Evolutionary conservation across 1,284 basidiomycete species (phyloP).

Genomic region (Tausonia pullulans): DNA sequence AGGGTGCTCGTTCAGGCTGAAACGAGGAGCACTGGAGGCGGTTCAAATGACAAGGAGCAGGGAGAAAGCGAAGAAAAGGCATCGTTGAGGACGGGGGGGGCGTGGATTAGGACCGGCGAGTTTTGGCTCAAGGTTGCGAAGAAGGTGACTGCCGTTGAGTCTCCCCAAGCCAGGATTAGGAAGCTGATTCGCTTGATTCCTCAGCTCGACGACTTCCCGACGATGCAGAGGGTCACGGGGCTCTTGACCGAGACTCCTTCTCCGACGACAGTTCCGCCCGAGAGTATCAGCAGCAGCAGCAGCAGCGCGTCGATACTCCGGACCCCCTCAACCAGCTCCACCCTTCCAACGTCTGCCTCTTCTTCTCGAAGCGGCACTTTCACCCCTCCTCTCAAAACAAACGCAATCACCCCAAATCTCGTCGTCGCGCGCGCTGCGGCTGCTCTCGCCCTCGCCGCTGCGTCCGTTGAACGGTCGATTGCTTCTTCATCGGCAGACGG

Average conservation of each 20-base stretch:
- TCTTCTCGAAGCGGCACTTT: not conserved
- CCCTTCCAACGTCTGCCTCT: not conserved
- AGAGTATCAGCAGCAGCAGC: no score
- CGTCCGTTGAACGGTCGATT: not conserved
- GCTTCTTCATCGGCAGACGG: no score
- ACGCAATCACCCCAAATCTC: not conserved
- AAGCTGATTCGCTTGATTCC: slow-evolving; percentile 7
- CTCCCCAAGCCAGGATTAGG: not conserved
- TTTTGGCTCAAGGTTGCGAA: slow-evolving; percentile 30
- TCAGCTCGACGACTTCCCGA: slow-evolving; percentile 24
- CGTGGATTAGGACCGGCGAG: slow-evolving; percentile 26
- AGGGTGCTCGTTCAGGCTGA: not conserved
- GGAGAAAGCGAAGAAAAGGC: not conserved
- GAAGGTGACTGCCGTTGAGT: slow-evolving; percentile 22
- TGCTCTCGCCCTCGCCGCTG: not conserved
- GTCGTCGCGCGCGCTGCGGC: not conserved
- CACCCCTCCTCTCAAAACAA: not conserved
- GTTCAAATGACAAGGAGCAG: not conserved
- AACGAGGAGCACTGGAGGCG: not conserved
- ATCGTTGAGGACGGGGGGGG: slow-evolving; percentile 22
- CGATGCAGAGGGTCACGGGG: slow-evolving; percentile 25
- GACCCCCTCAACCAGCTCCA: not conserved
- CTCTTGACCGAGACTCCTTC: slow-evolving; percentile 11
- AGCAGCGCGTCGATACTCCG: not conserved
- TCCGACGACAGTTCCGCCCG: not conserved